Conservation (phyloP, 164 flowering plant species). For the Malania oleifera region DNA sequence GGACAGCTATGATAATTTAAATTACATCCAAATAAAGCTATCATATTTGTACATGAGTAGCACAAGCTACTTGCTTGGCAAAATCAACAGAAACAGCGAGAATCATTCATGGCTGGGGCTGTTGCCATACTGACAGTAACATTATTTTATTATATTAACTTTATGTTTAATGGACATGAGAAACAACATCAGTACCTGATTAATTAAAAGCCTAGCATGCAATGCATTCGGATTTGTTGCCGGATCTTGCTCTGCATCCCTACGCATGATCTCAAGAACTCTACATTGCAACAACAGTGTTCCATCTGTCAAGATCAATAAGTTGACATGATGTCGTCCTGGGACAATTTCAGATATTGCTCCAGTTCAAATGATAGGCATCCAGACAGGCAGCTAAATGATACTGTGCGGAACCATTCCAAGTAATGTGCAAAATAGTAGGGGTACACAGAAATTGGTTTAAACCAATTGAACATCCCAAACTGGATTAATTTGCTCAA, state of each 20-base stretch:
- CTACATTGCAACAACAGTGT: slow-evolving; percentile 32
- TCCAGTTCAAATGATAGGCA: background rate
- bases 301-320: too few relatives aligned
- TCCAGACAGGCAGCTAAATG: too few relatives aligned
- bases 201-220: slow-evolving; percentile 58
- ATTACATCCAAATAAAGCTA: background rate
- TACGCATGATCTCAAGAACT: slow-evolving; percentile 84
- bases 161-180: background rate
- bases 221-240: slow-evolving; percentile 44
- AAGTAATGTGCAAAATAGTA: too few relatives aligned
- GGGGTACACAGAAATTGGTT: too few relatives aligned
- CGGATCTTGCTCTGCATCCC: slow-evolving; percentile 79
- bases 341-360: background rate
- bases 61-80: too few relatives aligned
- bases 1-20: too few relatives aligned
- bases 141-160: background rate
- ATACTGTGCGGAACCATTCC: too few relatives aligned
- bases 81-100: background rate
- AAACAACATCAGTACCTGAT: slow-evolving; percentile 49
- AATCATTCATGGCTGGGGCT: background rate
- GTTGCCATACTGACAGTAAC: background rate
- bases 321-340: too few relatives aligned
- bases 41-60: too few relatives aligned
- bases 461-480: too few relatives aligned
- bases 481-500: too few relatives aligned